Percentiles rank a stretch among this genome's conserved stretches.
phyloP scores from a whole-genome alignment of 805 yeast species.

The Ogataea wickerhamii region DNA sequence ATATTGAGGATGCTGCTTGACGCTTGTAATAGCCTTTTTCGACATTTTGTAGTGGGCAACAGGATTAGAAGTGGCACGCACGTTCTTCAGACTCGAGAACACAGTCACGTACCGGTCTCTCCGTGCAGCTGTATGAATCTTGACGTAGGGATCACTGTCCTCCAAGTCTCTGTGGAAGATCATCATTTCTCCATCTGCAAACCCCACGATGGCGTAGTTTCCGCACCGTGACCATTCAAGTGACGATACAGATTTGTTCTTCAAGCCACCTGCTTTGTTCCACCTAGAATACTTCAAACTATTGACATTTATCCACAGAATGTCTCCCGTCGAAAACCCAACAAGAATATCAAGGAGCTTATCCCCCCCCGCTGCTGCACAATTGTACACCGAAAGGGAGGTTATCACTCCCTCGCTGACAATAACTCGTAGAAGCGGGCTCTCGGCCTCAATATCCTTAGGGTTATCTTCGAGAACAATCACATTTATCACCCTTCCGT shows the following conservation, averaged over 20 bases:
- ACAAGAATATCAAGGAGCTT: slow-evolving; percentile 47
- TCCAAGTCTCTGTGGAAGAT: slow-evolving; percentile 50
- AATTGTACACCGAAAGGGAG: slow-evolving; percentile 32
- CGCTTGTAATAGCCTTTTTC: slow-evolving; percentile 51
- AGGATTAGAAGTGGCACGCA: slow-evolving; percentile 32
- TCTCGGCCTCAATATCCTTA: slow-evolving; percentile 39
- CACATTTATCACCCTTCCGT: slow-evolving; percentile 49
- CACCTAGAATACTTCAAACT: slow-evolving; percentile 46
- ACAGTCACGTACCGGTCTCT: slow-evolving; percentile 35
- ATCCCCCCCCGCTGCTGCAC: slow-evolving; percentile 24
- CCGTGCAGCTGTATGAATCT: slow-evolving; percentile 15
- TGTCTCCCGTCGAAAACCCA: slow-evolving; percentile 68
- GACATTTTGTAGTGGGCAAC: slow-evolving; percentile 64
- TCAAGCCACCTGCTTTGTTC: slow-evolving; percentile 47
- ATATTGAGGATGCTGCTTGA: slow-evolving; percentile 40
- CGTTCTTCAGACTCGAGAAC: slow-evolving; percentile 14
- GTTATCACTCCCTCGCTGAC: slow-evolving; percentile 40
- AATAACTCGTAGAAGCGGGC: slow-evolving; percentile 43
- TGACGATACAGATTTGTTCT: slow-evolving; percentile 41
- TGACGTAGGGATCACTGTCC: slow-evolving; percentile 35
- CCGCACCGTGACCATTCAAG: slow-evolving; percentile 47
- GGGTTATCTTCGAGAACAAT: slow-evolving; percentile 36
- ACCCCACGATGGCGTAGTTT: slow-evolving; percentile 52
- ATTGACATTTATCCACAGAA: slow-evolving; percentile 56
- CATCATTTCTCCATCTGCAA: slow-evolving; percentile 57